Conservation (phyloP, 73 alveolate species). For the Paramecium bursaria region DNA sequence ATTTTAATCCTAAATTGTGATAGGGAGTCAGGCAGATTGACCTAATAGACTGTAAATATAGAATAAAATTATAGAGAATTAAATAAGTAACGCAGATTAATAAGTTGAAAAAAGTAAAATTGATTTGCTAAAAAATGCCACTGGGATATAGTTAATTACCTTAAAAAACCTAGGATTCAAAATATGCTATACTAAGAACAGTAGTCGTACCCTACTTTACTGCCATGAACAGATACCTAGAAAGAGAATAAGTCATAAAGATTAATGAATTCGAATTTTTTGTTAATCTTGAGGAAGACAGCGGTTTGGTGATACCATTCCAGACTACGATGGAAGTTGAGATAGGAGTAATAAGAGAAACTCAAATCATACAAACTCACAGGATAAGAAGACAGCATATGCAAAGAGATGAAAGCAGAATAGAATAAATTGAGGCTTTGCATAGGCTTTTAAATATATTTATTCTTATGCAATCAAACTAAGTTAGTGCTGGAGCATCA, state of each 20-base stretch:
- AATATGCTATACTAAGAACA: background rate
- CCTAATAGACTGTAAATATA: constrained; percentile 4
- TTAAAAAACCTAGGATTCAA: background rate
- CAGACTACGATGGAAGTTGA: constrained; percentile 7
- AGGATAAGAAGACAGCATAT: background rate
- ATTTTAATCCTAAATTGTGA: constrained; percentile 26
- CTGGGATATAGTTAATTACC: background rate
- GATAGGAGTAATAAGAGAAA: background rate
- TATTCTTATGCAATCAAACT: background rate
- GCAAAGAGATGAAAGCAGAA: constrained; percentile 2
- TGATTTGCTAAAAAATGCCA: background rate
- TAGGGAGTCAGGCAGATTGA: background rate
- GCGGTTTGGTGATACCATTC: constrained; percentile 24
- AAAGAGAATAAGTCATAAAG: constrained; percentile 3
- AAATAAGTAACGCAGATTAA: background rate
- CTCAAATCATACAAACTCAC: background rate
- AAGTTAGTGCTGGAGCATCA: background rate
- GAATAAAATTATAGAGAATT: background rate
- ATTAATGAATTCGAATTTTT: constrained; percentile 45
- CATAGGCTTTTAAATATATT: constrained; percentile 37
- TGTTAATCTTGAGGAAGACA: background rate
- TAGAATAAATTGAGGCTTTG: constrained; percentile 42
- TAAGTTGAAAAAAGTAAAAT: constrained; percentile 26
- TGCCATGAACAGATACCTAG: constrained; percentile 20
- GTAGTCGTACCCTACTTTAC: constrained; percentile 9